Evolutionary conservation across 2,329 filamentous ascomycete genomes (phyloP).

Genomic region (Acrodontium crateriforme): DNA sequence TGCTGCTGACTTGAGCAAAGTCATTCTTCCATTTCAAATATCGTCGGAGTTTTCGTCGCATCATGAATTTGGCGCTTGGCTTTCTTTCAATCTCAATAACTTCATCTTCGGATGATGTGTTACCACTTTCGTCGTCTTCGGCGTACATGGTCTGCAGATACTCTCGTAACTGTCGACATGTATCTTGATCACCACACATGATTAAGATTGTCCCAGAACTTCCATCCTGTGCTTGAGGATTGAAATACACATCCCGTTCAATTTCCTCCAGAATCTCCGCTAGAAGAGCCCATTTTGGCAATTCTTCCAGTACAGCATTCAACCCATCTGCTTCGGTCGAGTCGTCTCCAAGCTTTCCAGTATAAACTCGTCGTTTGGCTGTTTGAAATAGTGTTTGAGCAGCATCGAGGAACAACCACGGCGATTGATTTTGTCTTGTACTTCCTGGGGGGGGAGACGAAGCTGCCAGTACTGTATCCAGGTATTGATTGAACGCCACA

Average conservation of each 20-base stretch:
- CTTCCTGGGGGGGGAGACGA: constrained; percentile 81
- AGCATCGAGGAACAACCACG: constrained; percentile 91
- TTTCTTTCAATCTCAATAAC: constrained; percentile 22
- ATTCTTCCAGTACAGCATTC: constrained; percentile 74
- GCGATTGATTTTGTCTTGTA: constrained; percentile 76
- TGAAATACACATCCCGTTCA: constrained; percentile 76
- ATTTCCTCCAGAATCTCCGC: constrained; percentile 91
- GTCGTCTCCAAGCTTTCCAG: constrained; percentile 51
- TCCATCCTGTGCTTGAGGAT: constrained; percentile 60
- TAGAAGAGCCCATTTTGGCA: constrained; percentile 83
- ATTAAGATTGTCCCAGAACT: constrained; percentile 87
- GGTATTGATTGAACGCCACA: constrained; percentile 79
- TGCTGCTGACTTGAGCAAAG: constrained; percentile 70
- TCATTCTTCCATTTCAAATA: constrained; percentile 87
- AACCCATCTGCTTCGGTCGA: constrained; percentile 47
- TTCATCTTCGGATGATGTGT: constrained; percentile 40
- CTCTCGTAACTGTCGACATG: constrained; percentile 76
- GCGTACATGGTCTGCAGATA: constrained; percentile 86
- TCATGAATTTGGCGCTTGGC: constrained; percentile 72
- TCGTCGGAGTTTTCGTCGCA: constrained; percentile 71
- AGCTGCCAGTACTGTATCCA: constrained; percentile 86
- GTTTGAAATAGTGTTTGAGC: constrained; percentile 89
- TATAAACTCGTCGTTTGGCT: constrained; percentile 76
- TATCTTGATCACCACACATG: constrained; percentile 84
- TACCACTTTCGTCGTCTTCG: constrained; percentile 15